These are phyloP conservation scores for Diospyros kaki DNA, from an alignment of 148 eudicot genomes.

Conservation along the genomic window DNA sequence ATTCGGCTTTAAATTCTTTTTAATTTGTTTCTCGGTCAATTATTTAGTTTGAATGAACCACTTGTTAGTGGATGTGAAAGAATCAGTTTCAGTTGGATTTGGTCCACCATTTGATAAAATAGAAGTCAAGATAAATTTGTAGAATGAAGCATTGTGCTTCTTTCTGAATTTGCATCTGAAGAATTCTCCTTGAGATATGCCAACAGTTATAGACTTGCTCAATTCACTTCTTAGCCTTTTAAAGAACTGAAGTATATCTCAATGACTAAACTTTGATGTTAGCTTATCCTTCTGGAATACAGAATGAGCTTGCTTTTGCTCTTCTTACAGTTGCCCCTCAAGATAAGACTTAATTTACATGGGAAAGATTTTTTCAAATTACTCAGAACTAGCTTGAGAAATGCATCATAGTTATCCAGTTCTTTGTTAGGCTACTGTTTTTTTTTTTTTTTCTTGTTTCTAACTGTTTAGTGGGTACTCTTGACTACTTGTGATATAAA, in stretches of 20 bases:
- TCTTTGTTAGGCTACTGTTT: too few species aligned
- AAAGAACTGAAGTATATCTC: background rate
- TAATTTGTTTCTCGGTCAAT: background rate
- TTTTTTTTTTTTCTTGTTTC: too few species aligned
- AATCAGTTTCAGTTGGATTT: background rate
- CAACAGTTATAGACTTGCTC: background rate
- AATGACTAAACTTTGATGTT: background rate
- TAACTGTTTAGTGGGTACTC: too few species aligned
- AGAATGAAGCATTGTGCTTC: background rate
- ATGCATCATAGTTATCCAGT: too few species aligned
- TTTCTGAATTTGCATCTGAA: background rate
- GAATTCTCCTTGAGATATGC: background rate
- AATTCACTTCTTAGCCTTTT: background rate
- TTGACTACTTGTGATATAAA: too few species aligned
- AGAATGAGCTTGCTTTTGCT: too few species aligned
- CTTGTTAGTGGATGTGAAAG: background rate
- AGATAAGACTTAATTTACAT: background rate
- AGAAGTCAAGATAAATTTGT: background rate
- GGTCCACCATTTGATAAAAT: background rate
- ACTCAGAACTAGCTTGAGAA: too few species aligned
- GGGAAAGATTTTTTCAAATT: too few species aligned
- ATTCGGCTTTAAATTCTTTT: background rate
- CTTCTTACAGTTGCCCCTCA: background rate
- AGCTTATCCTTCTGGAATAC: background rate
- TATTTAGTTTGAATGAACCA: background rate